Conservation (phyloP, 1,284 basidiomycete genomes). For the Macrocybe sp. region DNA sequence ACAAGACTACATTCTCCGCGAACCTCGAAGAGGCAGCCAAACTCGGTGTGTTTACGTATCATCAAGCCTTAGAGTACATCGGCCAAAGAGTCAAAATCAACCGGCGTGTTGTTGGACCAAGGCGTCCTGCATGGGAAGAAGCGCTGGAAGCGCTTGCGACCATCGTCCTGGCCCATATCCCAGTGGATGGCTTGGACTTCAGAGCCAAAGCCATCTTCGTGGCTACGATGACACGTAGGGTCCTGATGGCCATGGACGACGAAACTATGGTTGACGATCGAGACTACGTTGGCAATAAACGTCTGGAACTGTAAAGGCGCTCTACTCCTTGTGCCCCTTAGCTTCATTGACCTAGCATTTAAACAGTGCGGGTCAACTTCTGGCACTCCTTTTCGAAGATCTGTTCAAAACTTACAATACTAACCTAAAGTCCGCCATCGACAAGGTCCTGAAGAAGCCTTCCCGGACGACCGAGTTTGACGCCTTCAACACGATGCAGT, state of each 20-base stretch:
- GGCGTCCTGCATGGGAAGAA: slow-evolving; percentile 89
- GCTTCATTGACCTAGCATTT: slow-evolving; percentile 9
- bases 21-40: slow-evolving; percentile 94
- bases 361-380: slow-evolving; percentile 87
- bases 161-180: slow-evolving; percentile 96
- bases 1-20: slow-evolving; percentile 85
- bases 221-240: slow-evolving; percentile 95
- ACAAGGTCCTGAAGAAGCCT: slow-evolving; percentile 97
- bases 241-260: slow-evolving; percentile 95
- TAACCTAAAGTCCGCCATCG: slow-evolving; percentile 94
- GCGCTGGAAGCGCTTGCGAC: slow-evolving; percentile 95
- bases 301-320: slow-evolving; percentile 81
- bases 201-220: slow-evolving; percentile 96
- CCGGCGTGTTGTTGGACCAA: slow-evolving; percentile 72
- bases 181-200: slow-evolving; percentile 89
- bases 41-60: slow-evolving; percentile 86
- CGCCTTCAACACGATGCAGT: slow-evolving; percentile 91
- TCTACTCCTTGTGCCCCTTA: slow-evolving; percentile 7
- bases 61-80: slow-evolving; percentile 95
- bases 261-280: slow-evolving; percentile 97
- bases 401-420: slow-evolving; percentile 99
- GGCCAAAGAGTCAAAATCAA: slow-evolving; percentile 90
- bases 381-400: slow-evolving; percentile 96
- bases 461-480: slow-evolving; percentile 95
- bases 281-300: slow-evolving; percentile 99